phyloP scores from a whole-genome alignment of 306 rosid genomes.

The Pachyrhizus erosus region DNA sequence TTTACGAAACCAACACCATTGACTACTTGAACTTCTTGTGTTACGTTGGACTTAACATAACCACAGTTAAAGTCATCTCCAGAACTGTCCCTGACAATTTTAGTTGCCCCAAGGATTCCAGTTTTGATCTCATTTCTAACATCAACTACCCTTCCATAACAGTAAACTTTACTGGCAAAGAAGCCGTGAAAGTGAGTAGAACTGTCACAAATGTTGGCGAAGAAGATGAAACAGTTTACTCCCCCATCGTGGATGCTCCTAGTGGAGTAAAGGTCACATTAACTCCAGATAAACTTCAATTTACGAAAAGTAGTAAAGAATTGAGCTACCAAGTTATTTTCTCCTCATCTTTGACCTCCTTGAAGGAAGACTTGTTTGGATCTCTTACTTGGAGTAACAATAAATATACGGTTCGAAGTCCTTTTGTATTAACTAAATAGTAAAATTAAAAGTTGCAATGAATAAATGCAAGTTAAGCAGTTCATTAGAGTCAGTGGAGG shows the following conservation, averaged over 20 bases:
- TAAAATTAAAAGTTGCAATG: background rate
- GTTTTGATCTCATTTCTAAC: slow-evolving; percentile 57
- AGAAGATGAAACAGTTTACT: slow-evolving; percentile 56
- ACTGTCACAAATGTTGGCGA: slow-evolving; percentile 76
- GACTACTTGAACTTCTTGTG: slow-evolving; percentile 83
- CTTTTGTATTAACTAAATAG: slow-evolving; percentile 59
- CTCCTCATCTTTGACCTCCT: slow-evolving; percentile 42
- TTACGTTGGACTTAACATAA: slow-evolving; percentile 48
- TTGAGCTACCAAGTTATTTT: slow-evolving; percentile 67
- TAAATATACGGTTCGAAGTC: slow-evolving; percentile 59
- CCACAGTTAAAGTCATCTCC: slow-evolving; percentile 56
- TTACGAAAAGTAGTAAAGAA: slow-evolving; percentile 53
- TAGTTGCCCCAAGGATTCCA: slow-evolving; percentile 62
- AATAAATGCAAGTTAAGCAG: slow-evolving; percentile 9
- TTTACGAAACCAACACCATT: slow-evolving; percentile 66
- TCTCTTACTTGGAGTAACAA: slow-evolving; percentile 72
- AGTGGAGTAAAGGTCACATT: slow-evolving; percentile 56
- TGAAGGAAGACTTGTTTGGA: slow-evolving; percentile 59
- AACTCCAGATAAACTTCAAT: slow-evolving; percentile 64
- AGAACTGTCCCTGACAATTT: slow-evolving; percentile 54
- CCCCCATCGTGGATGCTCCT: slow-evolving; percentile 57
- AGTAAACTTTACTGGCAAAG: slow-evolving; percentile 48
- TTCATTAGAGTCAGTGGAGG: too few species aligned
- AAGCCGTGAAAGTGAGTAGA: slow-evolving; percentile 54
- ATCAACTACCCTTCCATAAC: slow-evolving; percentile 91